Evolutionary conservation across 148 eudicot genomes (phyloP).

Genomic region (Arbutus unedo): DNA sequence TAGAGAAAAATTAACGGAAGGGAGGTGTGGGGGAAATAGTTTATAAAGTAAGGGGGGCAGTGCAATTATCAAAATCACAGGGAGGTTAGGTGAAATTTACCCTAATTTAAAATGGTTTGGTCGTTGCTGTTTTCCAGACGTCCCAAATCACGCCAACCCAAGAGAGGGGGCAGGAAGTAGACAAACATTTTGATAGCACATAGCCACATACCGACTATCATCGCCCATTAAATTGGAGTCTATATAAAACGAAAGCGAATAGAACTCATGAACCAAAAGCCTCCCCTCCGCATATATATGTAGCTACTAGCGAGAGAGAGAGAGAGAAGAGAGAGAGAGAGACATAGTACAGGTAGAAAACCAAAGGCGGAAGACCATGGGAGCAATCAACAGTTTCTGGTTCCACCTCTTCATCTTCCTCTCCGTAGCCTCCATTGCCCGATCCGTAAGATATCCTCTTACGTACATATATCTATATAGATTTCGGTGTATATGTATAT

Average conservation of each 20-base stretch:
- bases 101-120: no score
- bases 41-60: no score
- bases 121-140: no score
- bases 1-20: no score
- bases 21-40: no score
- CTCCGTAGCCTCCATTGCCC: slow-evolving; percentile 34
- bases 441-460: slow-evolving; percentile 40
- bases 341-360: not conserved
- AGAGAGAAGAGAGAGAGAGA: not conserved
- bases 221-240: not conserved
- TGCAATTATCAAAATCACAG: no score
- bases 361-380: slow-evolving; percentile 21
- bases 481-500: not conserved
- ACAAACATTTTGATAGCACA: not conserved
- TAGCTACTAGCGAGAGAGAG: no score
- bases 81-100: no score
- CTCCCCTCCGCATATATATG: not conserved
- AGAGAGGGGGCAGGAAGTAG: no score
- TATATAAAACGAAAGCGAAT: not conserved
- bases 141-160: no score
- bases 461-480: not conserved
- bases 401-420: slow-evolving; percentile 36
- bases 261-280: not conserved
- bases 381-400: slow-evolving; percentile 18
- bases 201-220: not conserved